Base-by-base conservation (phyloP, 208 protist genomes). In the Trypanosoma conorhini region DNA sequence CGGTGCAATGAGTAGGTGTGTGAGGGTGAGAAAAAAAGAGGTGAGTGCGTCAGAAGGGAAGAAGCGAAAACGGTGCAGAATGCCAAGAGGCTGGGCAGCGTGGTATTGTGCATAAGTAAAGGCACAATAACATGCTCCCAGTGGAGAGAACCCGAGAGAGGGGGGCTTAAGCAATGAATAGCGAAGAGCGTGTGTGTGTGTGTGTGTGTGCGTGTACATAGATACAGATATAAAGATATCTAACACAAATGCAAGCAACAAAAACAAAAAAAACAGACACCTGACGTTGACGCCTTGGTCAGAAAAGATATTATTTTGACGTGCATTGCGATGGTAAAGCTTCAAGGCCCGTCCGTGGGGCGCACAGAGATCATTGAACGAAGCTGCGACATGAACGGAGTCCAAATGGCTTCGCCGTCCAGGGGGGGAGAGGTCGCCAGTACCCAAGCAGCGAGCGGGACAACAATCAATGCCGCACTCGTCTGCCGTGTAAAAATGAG, bases 351-450 rank as follows among this genome's bases (percentile, higher is more conserved):
- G 15, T 19, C 42, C 42, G 42, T 46, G 42, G 42, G 1, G 42
- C 42, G 42, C 42, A 10, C 19, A 55, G 58, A 0, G 1, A 30
- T 24, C 5, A 46, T 24, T 46, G 30, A 24, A 35, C 57, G 22
- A 33, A 50, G 46, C 40, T 30, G 19, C 10, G 26, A 31, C 22
- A 60, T 22, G n/a, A 67, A 22, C 31, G 19, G 31, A 15, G 5
- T 30, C 22, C 40, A 68, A 9, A 72, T 62, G 3, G 28, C 60
- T 15, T 50, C n/a, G 50, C 66, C 50, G 52, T 67, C 58, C 9
- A 67, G 13, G 24, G 62, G 64, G 15, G 62, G 42, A 13, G 51
- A 35, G 33, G 38, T 13, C 35, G 50, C 28, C 0, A 77, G 22
- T 19, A 48, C 17, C 30, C 35, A 31, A 44, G 5, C 52, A 48